These are phyloP conservation scores for Candida dajiaensis DNA, from an alignment of 805 yeast genomes.

Conservation along the genomic window DNA sequence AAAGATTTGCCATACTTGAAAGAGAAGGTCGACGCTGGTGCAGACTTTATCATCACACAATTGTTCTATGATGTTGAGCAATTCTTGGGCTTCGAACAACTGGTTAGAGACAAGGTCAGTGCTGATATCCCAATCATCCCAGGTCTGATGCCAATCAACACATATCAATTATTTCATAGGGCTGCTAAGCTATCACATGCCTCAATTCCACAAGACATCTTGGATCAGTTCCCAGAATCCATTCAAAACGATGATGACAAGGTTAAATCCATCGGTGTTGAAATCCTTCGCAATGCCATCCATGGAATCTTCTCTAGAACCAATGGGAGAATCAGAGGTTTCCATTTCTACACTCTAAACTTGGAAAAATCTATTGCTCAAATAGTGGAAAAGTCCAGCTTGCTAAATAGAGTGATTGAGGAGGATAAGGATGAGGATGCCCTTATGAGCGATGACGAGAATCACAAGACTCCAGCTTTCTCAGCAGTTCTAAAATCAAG, in stretches of 20 bases:
- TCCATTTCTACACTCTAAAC: slow-evolving; percentile 90
- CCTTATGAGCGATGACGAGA: slow-evolving; percentile 26
- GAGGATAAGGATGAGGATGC: slow-evolving; percentile 37
- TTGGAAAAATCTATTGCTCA: slow-evolving; percentile 89
- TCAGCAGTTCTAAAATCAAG: slow-evolving; percentile 7
- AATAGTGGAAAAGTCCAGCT: slow-evolving; percentile 57
- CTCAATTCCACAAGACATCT: slow-evolving; percentile 56
- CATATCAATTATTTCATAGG: slow-evolving; percentile 73
- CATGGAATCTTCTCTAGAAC: slow-evolving; percentile 48
- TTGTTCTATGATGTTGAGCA: slow-evolving; percentile 93
- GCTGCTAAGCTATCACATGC: slow-evolving; percentile 91
- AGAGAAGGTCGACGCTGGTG: slow-evolving; percentile 92
- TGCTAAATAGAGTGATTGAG: slow-evolving; percentile 43
- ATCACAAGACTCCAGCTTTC: slow-evolving; percentile 1
- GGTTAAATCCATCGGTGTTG: slow-evolving; percentile 81
- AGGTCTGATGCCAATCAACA: slow-evolving; percentile 88
- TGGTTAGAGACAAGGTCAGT: slow-evolving; percentile 38
- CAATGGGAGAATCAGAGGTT: slow-evolving; percentile 60
- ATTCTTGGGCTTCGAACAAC: slow-evolving; percentile 58
- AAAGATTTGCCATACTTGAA: slow-evolving; percentile 77
- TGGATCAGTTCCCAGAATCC: slow-evolving; percentile 46
- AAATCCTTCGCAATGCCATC: slow-evolving; percentile 58
- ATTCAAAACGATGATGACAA: slow-evolving; percentile 68
- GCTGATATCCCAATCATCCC: slow-evolving; percentile 61
- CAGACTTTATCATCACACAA: slow-evolving; percentile 89